phyloP scores from a whole-genome alignment of 441 rosid genomes.

The Jatropha multifida region DNA sequence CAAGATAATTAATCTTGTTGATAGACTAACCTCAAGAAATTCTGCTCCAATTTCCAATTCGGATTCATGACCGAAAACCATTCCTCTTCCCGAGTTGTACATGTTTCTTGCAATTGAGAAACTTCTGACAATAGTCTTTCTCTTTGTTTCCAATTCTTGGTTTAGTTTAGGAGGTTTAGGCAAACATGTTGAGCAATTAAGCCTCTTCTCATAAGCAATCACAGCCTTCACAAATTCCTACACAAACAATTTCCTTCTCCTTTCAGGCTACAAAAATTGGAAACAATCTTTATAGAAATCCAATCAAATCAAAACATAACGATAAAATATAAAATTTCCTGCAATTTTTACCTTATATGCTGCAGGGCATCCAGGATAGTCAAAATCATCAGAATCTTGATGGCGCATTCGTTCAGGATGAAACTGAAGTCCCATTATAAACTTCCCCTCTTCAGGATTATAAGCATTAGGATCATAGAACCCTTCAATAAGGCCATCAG shows the following conservation, averaged over 20 bases:
- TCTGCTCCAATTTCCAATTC: slow-evolving; percentile 66
- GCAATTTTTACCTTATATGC: slow-evolving; percentile 48
- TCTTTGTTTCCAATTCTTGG: slow-evolving; percentile 59
- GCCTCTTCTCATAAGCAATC: slow-evolving; percentile 76
- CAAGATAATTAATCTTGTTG: not conserved
- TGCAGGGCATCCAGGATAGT: slow-evolving; percentile 73
- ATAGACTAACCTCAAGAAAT: slow-evolving; percentile 57
- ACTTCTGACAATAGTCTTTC: slow-evolving; percentile 60
- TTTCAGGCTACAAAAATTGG: not conserved
- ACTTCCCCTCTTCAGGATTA: slow-evolving; percentile 57
- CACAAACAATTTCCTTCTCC: slow-evolving; percentile 2
- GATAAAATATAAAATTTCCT: not conserved
- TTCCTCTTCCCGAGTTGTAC: slow-evolving; percentile 46
- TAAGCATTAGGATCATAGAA: slow-evolving; percentile 56
- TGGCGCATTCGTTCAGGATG: slow-evolving; percentile 55
- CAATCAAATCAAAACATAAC: not conserved
- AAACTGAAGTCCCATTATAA: slow-evolving; percentile 62
- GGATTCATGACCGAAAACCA: slow-evolving; percentile 41
- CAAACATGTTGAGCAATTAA: slow-evolving; percentile 40
- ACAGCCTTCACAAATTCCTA: slow-evolving; percentile 94
- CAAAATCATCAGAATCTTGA: slow-evolving; percentile 39
- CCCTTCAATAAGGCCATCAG: slow-evolving; percentile 57
- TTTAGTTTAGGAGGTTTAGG: slow-evolving; percentile 52
- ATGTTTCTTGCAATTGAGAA: slow-evolving; percentile 76
- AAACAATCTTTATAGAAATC: not conserved